Evolutionary conservation across 2,329 filamentous ascomycete genomes (phyloP).

Genomic region (Colletotrichum shisoi): DNA sequence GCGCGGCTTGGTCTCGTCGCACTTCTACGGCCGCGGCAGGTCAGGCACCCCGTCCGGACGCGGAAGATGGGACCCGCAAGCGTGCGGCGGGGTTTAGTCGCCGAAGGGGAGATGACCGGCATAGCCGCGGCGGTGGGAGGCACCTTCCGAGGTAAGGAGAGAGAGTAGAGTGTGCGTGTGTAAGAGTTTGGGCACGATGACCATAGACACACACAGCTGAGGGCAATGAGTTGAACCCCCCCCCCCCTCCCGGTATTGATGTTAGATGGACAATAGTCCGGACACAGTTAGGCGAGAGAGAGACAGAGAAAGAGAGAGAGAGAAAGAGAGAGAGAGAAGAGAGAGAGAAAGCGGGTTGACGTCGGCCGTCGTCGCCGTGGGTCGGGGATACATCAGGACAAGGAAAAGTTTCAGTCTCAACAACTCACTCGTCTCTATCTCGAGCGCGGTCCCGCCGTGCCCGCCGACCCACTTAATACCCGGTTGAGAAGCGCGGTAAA

Average conservation of each 20-base stretch:
- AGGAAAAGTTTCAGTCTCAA: slow-evolving; percentile 21
- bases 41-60: slow-evolving; percentile 51
- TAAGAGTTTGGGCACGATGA: not conserved
- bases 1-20: slow-evolving; percentile 55
- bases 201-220: not conserved
- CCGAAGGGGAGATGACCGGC: slow-evolving; percentile 14
- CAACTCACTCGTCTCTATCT: not conserved
- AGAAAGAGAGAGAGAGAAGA: not conserved
- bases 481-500: slow-evolving; percentile 27
- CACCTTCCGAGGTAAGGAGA: not conserved
- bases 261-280: too few species aligned
- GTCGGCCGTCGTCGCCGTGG: not conserved
- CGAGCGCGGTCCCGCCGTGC: slow-evolving; percentile 33
- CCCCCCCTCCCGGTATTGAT: too few species aligned
- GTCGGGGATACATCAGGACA: slow-evolving; percentile 21
- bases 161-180: not conserved
- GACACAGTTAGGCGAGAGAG: not conserved
- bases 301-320: not conserved
- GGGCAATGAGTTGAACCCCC: too few species aligned
- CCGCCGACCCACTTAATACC: slow-evolving; percentile 18
- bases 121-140: slow-evolving; percentile 5
- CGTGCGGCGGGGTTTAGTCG: slow-evolving; percentile 29
- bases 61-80: slow-evolving; percentile 34
- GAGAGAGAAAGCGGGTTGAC: not conserved
- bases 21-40: slow-evolving; percentile 57